Percentiles rank a stretch among this genome's conserved stretches.
These are phyloP conservation scores for Trichosporon sp. DNA, from an alignment of 1,284 basidiomycete species.

Conservation along the genomic window DNA sequence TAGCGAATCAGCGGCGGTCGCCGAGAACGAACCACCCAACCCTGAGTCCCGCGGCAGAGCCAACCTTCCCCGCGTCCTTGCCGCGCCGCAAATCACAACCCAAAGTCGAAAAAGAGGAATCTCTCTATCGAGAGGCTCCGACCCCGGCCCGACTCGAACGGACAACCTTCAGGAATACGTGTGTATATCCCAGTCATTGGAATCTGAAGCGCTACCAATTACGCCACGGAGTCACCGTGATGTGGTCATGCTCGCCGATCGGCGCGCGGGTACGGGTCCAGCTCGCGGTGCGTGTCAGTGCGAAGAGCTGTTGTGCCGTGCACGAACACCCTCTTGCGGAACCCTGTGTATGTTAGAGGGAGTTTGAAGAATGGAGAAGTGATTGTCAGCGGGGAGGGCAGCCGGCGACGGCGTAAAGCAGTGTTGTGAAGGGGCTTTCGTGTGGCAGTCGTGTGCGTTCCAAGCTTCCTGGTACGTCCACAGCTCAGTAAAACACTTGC, in stretches of 20 bases:
- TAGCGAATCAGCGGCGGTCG: neutral
- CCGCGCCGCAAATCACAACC: too few relatives aligned
- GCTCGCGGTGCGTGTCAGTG: neutral
- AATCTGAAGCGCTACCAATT: conserved; percentile 7
- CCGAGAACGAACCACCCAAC: neutral
- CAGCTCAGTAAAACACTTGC: too few relatives aligned
- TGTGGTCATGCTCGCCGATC: neutral
- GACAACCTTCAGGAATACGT: conserved; percentile 6
- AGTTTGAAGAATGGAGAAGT: too few relatives aligned
- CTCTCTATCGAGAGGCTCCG: conserved; percentile 7
- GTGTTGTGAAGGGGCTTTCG: too few relatives aligned
- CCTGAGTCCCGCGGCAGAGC: neutral
- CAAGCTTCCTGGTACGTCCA: too few relatives aligned
- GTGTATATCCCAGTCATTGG: conserved; percentile 2
- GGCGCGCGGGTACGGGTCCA: neutral
- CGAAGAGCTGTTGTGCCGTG: neutral
- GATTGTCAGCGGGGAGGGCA: too few relatives aligned
- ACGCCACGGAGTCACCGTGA: conserved; percentile 5
- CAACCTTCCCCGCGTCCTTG: neutral
- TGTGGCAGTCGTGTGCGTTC: too few relatives aligned
- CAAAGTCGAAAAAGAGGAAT: conserved; percentile 1
- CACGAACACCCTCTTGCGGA: too few relatives aligned
- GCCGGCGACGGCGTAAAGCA: too few relatives aligned
- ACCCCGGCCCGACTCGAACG: conserved; percentile 6
- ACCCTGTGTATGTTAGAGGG: too few relatives aligned